These are phyloP conservation scores for Articulospora tetracladia DNA, from an alignment of 495 filamentous ascomycete species.

Conservation along the genomic window DNA sequence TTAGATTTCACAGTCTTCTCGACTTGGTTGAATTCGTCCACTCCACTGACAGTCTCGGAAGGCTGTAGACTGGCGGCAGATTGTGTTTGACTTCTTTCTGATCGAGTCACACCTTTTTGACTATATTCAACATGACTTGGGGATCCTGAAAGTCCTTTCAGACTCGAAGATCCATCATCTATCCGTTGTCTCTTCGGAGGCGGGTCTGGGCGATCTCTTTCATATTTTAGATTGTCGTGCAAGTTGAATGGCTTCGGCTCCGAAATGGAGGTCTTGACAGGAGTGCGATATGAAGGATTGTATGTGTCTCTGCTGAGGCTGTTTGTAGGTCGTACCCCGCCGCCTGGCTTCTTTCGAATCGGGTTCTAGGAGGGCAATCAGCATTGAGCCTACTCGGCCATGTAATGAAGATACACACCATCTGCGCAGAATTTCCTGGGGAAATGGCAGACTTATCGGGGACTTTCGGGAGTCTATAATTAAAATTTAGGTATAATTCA, in stretches of 20 bases:
- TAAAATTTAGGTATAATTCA: neutral
- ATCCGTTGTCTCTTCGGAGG: conserved; percentile 2
- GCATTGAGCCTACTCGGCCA: neutral
- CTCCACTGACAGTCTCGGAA: neutral
- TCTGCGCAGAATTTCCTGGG: neutral
- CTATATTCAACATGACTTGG: conserved; percentile 2
- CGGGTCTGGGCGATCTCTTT: neutral
- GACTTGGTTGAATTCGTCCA: neutral
- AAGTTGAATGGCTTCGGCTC: neutral
- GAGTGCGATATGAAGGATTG: neutral
- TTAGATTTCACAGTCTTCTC: neutral
- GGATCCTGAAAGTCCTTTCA: neutral
- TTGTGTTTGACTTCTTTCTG: neutral
- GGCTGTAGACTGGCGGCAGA: neutral
- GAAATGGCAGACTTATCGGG: neutral
- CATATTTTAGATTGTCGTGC: neutral
- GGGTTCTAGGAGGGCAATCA: neutral
- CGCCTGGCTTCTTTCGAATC: neutral
- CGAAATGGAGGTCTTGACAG: neutral
- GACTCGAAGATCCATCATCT: neutral
- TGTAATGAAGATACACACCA: neutral
- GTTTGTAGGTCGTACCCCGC: neutral
- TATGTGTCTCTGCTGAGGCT: neutral
- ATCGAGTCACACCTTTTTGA: neutral
- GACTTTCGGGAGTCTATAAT: neutral